Base-by-base conservation (phyloP, 768 basidiomycete species). In the Trametes cinnabarina region DNA sequence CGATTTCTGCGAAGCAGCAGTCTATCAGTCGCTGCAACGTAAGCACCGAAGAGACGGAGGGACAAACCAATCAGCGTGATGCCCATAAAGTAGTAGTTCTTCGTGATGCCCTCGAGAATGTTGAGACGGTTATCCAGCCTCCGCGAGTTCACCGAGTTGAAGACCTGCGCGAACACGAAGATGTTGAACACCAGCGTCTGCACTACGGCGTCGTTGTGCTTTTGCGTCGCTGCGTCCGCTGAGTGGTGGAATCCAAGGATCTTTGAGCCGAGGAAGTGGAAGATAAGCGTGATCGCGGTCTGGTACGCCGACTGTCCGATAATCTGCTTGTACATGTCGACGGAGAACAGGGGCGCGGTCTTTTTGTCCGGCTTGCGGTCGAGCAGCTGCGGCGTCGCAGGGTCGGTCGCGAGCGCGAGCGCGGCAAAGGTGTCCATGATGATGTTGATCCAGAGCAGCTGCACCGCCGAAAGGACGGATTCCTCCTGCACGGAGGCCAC, bases 361-460 rank as follows among this genome's bases (percentile, higher is more conserved):
- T 92, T 91, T 76, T 82, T 85, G 72, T 98, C 94, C 3, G 97
- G 97, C 71, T 91, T 90, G 67, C 96, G 87, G 54, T 97, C 80
- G 42, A 99, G 84, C 32, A 92, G 81, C 5, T 77, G 71, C 46
- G 86, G 86, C 1, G 87, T 84, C 0, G 97, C 95, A 9, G 94
- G 95, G 71, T 98, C 97, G 23, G 97, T 98, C 17, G 97, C 96
- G 49, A 99, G 84, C 12, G 97, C 97, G 49, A 98, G 85, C 23
- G 97, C 97, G 55, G 97, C 97, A 69, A 99, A 98, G 2, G 94
- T 96, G 70, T 97, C 95, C 94, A 96, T 96, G 72, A 96, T 96
- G 61, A 98, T 88, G 78, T 98, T 98, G 73, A 98, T 93, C 95
- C 97, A 99, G 20, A 99, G 84, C 5, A 99, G 76, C 70, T 99